Base-by-base conservation (phyloP, 1,139 yeast genomes). In the Hansenula sp. region DNA sequence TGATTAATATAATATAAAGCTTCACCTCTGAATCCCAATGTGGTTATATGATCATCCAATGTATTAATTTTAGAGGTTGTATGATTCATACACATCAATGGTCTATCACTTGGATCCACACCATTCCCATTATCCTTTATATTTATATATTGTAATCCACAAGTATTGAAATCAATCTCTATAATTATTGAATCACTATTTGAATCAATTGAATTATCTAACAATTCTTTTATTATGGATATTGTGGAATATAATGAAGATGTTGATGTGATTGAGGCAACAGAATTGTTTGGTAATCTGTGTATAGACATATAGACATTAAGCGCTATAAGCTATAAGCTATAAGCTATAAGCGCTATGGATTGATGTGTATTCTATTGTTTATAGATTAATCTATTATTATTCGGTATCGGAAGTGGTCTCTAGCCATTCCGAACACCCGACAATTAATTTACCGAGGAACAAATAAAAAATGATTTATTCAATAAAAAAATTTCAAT, bases 51-150 rank as follows among this genome's bases (percentile, higher is more conserved):
- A 35, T 79, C 82, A 1, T 66, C 68, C 34, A 68, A 58, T 0
- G 51, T 46, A 0, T 52, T 34, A 6, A 81, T 57, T 52, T 84
- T 85, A 0, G 92, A 82, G 1, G 95, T 84, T 17, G 79, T 70
- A 53, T 75, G 69, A 28, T 77, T 66, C 40, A 72, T 62, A 41
- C 89, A 78, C 44, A 79, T 64, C 16, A 70, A 42, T 1, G 59
- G 59, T 34, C 83, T 57, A 44, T 82, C 86, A 0, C 56, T 53
- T 1, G 50, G 54, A 2, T 52, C 47, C 11, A 87, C 75, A 0
- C 96, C 96, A 3, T 47, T 21, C 0, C 96, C 96, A 56, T 84
- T 74, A 57, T 88, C 96, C 14, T 68, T 62, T 6, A 85, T 76
- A 31, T 67, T 69, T 2, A 84, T 64, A 43, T 76, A 62, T 32